Evolutionary conservation across 192 early-diverging fungal genomes (phyloP).

Genomic region (Linnemannia elongata): DNA sequence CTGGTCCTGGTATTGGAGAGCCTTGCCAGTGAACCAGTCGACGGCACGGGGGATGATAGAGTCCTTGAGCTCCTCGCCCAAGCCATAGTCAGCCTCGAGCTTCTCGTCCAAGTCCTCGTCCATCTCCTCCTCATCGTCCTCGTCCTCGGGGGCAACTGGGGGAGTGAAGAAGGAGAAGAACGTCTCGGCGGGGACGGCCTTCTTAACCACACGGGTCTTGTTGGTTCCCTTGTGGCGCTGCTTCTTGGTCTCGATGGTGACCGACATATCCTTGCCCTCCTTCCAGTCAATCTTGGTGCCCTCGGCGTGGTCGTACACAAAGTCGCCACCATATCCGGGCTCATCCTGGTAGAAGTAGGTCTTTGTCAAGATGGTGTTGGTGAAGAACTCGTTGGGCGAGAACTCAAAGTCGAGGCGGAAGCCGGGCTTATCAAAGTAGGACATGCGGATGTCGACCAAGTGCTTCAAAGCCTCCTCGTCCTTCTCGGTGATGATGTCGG

Average conservation of each 20-base stretch:
- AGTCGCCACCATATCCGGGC: conserved; percentile 83
- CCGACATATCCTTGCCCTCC: conserved; percentile 94
- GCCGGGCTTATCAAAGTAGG: conserved; percentile 90
- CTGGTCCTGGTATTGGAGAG: conserved; percentile 84
- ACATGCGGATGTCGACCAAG: conserved; percentile 90
- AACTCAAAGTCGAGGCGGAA: conserved; percentile 97
- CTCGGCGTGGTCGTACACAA: conserved; percentile 93
- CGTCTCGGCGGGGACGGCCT: conserved; percentile 93
- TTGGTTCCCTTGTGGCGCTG: conserved; percentile 99
- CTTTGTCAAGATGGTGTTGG: conserved; percentile 89
- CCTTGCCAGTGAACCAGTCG: conserved; percentile 99
- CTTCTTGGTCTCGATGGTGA: conserved; percentile 97
- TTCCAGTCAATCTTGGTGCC: conserved; percentile 96
- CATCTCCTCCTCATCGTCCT: conserved; percentile 76
- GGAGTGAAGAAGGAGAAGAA: conserved; percentile 98
- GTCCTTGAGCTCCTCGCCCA: conserved; percentile 99
- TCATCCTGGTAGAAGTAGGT: conserved; percentile 94
- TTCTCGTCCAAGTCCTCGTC: conserved; percentile 87
- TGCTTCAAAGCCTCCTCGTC: conserved; percentile 93
- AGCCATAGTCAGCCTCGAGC: conserved; percentile 96
- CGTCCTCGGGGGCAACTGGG: conserved; percentile 82
- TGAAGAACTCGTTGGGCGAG: conserved; percentile 90
- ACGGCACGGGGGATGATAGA: conserved; percentile 96
- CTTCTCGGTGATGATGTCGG: conserved; percentile 90
- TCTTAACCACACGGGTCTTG: conserved; percentile 98